These are phyloP conservation scores for Pneumocystis oryctolagi DNA, from an alignment of 1,139 yeast species.

Conservation along the genomic window DNA sequence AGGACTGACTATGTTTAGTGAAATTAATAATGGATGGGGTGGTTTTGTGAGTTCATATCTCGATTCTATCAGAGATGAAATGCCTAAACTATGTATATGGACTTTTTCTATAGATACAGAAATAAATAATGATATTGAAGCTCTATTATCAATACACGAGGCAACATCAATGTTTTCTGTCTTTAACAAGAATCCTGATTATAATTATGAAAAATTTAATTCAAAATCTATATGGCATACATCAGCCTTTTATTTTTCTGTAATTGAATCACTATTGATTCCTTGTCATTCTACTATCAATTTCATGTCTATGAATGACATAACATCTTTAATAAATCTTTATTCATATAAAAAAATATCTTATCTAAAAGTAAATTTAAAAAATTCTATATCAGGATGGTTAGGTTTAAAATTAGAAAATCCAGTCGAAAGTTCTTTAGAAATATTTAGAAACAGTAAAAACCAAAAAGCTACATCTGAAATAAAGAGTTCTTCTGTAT, in stretches of 20 bases:
- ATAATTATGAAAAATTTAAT: background rate
- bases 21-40: constrained; percentile 70
- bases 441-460: background rate
- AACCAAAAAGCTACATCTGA: background rate
- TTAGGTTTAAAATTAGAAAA: background rate
- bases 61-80: constrained; percentile 50
- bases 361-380: background rate
- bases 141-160: background rate
- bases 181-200: constrained; percentile 3
- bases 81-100: constrained; percentile 6
- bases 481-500: background rate
- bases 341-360: background rate
- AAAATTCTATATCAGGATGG: background rate
- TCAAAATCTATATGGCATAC: constrained; percentile 2
- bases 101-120: constrained; percentile 1
- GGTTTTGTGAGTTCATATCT: constrained; percentile 50
- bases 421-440: background rate
- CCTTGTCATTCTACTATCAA: constrained; percentile 4
- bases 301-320: constrained; percentile 3
- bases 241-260: constrained; percentile 5
- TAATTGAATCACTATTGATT: constrained; percentile 9
- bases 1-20: constrained; percentile 56
- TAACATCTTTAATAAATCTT: constrained; percentile 3
- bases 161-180: background rate
- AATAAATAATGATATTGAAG: background rate